A percentile compares a stretch with the other conserved stretches of the same genome.
phyloP scores from a whole-genome alignment of 306 rosid genomes.

The Hippophae gyantsensis region DNA sequence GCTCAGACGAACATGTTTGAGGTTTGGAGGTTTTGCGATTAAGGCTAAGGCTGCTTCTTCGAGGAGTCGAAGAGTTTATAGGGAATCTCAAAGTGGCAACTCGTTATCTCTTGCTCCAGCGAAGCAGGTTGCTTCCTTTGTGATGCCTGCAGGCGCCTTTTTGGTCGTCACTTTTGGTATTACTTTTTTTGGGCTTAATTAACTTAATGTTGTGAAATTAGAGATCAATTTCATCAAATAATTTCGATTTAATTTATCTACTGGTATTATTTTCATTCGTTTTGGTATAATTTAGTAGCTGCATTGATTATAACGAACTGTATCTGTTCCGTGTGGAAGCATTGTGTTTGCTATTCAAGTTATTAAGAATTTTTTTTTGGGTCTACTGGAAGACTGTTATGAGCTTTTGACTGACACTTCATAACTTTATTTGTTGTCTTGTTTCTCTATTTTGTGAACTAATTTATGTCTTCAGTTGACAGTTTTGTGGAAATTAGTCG shows the following conservation, averaged over 20 bases:
- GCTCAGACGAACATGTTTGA: constrained; percentile 20
- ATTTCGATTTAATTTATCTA: constrained; percentile 1
- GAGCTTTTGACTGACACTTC: constrained; percentile 5
- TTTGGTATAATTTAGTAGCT: no score
- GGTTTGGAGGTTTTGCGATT: constrained; percentile 31
- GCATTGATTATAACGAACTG: no score
- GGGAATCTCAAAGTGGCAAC: constrained; percentile 51
- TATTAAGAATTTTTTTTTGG: not conserved
- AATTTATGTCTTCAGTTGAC: constrained; percentile 68
- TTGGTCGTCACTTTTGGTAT: constrained; percentile 66
- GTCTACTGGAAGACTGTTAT: not conserved
- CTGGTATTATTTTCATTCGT: not conserved
- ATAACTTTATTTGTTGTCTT: constrained; percentile 6
- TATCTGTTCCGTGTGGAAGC: no score
- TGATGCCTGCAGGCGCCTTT: constrained; percentile 53
- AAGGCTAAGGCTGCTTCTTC: constrained; percentile 44
- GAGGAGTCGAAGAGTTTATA: constrained; percentile 55
- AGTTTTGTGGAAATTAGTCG: constrained; percentile 95
- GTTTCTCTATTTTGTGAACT: constrained; percentile 37
- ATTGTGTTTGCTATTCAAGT: not conserved
- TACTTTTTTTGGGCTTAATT: constrained; percentile 6
- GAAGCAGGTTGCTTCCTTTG: constrained; percentile 51
- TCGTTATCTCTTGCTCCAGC: constrained; percentile 41
- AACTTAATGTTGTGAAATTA: not conserved
- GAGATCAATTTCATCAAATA: not conserved